phyloP scores from a whole-genome alignment of 1,139 yeast species.

The Saccharomyces hybrid region DNA sequence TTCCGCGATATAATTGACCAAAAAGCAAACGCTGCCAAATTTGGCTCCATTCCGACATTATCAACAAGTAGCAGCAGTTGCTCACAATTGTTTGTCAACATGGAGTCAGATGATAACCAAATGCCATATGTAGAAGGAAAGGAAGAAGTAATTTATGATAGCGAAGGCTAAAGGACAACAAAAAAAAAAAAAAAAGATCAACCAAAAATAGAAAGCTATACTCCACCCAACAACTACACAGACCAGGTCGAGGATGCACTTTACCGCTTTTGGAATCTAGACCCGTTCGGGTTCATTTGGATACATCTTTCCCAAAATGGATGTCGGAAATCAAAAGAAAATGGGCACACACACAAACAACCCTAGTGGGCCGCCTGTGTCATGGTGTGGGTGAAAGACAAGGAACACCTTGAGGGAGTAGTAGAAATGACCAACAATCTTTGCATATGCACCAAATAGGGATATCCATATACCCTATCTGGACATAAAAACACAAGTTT shows the following conservation, averaged over 20 bases:
- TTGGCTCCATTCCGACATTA: not conserved
- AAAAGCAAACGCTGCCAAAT: not conserved
- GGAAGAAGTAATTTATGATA: slow-evolving; percentile 7
- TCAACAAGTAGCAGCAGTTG: slow-evolving; percentile 1
- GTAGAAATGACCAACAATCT: not conserved
- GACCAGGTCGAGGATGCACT: not conserved
- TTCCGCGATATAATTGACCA: not conserved
- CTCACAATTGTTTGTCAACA: not conserved
- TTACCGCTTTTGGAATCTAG: not conserved
- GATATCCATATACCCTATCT: not conserved
- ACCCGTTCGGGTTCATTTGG: not conserved
- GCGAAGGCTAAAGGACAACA: slow-evolving; percentile 4
- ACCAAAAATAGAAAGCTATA: too few relatives aligned
- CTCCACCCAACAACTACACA: not conserved
- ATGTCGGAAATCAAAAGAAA: not conserved
- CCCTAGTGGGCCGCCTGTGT: not conserved
- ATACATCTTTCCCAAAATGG: not conserved
- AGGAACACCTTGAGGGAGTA: not conserved
- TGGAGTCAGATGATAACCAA: not conserved
- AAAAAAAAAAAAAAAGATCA: not conserved
- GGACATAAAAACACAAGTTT: not conserved
- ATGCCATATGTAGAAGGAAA: not conserved
- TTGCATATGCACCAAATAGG: not conserved
- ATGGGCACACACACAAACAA: not conserved
- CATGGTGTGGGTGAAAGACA: not conserved